Conservation (phyloP, 371 early-diverging fungal genomes). For the Encephalitozoon hellem region DNA sequence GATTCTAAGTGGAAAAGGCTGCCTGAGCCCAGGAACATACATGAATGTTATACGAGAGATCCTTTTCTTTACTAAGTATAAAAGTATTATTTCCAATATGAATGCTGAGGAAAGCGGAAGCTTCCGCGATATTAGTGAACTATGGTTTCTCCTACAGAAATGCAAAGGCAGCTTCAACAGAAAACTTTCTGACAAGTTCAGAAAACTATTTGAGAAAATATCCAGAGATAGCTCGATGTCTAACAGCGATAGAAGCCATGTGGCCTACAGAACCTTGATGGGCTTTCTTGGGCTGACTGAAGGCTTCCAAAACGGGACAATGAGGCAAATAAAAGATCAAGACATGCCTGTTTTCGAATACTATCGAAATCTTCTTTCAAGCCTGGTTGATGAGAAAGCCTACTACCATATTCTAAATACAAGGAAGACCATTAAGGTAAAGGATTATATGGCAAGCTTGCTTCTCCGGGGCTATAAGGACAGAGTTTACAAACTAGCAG, state of each 20-base stretch:
- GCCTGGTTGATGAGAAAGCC: background rate
- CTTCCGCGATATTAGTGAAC: background rate
- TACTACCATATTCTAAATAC: background rate
- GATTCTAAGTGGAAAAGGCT: background rate
- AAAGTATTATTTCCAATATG: background rate
- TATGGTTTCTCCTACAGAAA: background rate
- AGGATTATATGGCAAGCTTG: background rate
- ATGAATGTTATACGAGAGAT: background rate
- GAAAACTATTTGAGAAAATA: background rate
- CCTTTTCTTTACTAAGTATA: background rate
- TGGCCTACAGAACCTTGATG: background rate
- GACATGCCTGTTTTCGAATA: background rate
- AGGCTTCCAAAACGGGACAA: background rate
- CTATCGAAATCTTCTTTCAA: background rate
- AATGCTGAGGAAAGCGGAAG: background rate
- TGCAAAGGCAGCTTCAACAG: background rate
- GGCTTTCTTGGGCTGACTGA: background rate
- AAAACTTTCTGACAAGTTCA: background rate
- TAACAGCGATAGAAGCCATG: background rate
- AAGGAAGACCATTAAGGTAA: background rate
- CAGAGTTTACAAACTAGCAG: background rate
- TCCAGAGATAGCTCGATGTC: background rate
- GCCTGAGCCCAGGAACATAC: background rate
- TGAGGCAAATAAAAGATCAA: background rate
- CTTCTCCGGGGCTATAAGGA: background rate